Conservation (phyloP, 2,329 filamentous ascomycete species). For the Botrytis paeoniae region DNA sequence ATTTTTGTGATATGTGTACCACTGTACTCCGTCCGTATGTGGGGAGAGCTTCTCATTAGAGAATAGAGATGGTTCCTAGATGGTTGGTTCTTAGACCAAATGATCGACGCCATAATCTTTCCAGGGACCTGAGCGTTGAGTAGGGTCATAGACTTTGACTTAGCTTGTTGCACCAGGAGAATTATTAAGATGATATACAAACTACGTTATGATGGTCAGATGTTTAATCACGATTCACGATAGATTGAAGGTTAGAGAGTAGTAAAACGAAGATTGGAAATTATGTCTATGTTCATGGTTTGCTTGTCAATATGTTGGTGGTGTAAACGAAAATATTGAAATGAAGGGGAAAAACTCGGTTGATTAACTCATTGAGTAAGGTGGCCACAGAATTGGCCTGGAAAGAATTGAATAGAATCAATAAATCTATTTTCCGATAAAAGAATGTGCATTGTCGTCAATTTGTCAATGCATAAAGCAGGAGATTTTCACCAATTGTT, state of each 20-base stretch:
- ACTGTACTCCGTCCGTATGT: neutral
- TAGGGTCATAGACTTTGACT: neutral
- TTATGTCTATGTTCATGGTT: neutral
- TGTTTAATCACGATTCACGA: neutral
- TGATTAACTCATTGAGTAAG: neutral
- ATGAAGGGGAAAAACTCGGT: neutral
- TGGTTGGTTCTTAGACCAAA: neutral
- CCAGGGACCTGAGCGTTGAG: slow-evolving; percentile 5
- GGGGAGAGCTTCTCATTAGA: slow-evolving; percentile 5
- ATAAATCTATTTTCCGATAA: neutral
- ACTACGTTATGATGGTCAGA: neutral
- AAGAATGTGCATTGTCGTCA: neutral
- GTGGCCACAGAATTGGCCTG: neutral
- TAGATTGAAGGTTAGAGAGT: neutral
- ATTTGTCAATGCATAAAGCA: neutral
- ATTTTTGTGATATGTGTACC: neutral
- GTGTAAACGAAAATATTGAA: neutral
- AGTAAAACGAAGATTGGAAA: neutral
- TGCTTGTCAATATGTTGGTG: neutral
- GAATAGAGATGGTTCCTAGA: neutral
- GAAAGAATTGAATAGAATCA: neutral
- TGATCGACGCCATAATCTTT: slow-evolving; percentile 3
- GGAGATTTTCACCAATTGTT: neutral
- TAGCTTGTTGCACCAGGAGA: neutral
- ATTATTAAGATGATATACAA: neutral